Percentiles rank a stretch among this genome's conserved stretches.
Conservation (phyloP, 2,329 filamentous ascomycete genomes). For the Metarhizium humberi region DNA sequence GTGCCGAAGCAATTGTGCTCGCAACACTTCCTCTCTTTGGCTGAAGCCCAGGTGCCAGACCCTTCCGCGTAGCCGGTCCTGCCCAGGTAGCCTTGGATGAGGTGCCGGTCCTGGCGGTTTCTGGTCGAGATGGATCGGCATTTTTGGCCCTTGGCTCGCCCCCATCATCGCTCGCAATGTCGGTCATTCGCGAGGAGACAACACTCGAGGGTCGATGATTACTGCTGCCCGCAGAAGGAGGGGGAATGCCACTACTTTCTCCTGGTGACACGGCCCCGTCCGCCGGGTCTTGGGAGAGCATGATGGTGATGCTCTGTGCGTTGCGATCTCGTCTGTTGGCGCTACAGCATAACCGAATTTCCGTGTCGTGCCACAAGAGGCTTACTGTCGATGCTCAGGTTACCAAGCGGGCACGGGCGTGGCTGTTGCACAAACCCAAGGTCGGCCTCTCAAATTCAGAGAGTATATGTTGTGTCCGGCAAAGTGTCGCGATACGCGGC, state of each 20-base stretch:
- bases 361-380: background rate
- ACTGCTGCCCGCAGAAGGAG: constrained; percentile 22
- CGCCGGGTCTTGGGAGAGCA: constrained; percentile 28
- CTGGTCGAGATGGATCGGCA: constrained; percentile 42
- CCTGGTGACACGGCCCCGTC: constrained; percentile 26
- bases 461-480: background rate
- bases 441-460: background rate
- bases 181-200: constrained; percentile 65
- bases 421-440: background rate
- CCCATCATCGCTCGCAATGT: constrained; percentile 50
- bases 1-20: constrained; percentile 40
- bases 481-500: background rate
- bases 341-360: constrained; percentile 11
- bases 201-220: constrained; percentile 49
- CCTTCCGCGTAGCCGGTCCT: constrained; percentile 49
- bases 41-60: constrained; percentile 29
- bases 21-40: constrained; percentile 34
- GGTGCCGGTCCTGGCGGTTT: constrained; percentile 41
- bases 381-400: background rate
- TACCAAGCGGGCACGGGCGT: background rate
- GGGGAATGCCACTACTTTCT: constrained; percentile 29
- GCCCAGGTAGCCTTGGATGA: constrained; percentile 36
- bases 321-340: background rate
- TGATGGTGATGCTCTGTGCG: constrained; percentile 13
- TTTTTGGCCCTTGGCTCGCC: constrained; percentile 29